A percentile compares a stretch with the other conserved stretches of the same genome.
Conservation (phyloP, 177 flowering plant genomes). For the Telopea speciosissima region DNA sequence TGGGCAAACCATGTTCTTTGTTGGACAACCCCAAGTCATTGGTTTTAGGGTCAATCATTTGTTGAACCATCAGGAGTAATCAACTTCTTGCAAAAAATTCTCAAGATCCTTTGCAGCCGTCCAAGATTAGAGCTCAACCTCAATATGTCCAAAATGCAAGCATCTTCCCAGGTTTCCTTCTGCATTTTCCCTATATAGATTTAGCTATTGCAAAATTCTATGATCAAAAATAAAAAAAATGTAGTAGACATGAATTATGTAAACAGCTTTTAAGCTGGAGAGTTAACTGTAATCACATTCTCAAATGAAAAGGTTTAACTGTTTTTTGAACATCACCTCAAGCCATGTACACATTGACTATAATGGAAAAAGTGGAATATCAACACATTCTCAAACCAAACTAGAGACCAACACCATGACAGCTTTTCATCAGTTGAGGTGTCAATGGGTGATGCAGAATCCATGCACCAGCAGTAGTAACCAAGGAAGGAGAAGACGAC, state of each 20-base stretch:
- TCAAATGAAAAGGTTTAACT: not conserved
- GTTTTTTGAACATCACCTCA: too few species aligned
- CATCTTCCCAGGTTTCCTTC: not conserved
- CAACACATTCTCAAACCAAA: too few species aligned
- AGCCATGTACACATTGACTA: too few species aligned
- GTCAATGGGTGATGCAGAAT: too few species aligned
- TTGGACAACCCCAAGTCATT: conserved; percentile 28
- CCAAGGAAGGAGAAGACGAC: too few species aligned
- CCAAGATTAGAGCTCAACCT: not conserved
- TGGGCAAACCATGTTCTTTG: conserved; percentile 27
- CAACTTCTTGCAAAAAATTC: not conserved
- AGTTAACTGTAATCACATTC: not conserved
- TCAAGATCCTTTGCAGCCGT: not conserved
- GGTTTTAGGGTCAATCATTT: conserved; percentile 45
- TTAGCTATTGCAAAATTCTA: not conserved
- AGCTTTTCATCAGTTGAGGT: too few species aligned
- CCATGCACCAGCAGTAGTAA: too few species aligned
- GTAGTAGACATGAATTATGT: too few species aligned
- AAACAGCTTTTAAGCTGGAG: not conserved
- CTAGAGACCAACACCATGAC: too few species aligned
- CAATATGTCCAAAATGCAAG: not conserved
- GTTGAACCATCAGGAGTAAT: conserved; percentile 38
- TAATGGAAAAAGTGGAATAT: too few species aligned
- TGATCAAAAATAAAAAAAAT: not conserved
- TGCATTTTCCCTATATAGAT: not conserved